Evolutionary conservation across 345 rosid genomes (phyloP).

Genomic region (Microcos paniculata): DNA sequence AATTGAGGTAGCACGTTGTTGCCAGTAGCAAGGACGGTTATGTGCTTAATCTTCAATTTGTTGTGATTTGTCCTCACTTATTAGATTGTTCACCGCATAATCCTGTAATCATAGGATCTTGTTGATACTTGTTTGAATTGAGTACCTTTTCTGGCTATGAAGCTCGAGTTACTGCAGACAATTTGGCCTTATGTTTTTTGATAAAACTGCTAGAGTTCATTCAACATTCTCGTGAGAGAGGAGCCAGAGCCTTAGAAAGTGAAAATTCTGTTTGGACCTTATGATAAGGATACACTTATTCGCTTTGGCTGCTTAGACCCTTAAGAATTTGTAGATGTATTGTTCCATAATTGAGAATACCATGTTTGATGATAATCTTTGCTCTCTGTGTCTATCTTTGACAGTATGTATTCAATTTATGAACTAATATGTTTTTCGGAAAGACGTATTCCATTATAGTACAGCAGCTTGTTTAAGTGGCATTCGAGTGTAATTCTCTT

Average conservation of each 20-base stretch:
- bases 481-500: slow-evolving; percentile 19
- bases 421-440: background rate
- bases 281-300: background rate
- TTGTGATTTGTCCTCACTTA: background rate
- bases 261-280: background rate
- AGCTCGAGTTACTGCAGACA: background rate
- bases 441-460: background rate
- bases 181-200: background rate
- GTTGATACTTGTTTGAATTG: background rate
- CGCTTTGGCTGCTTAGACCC: background rate
- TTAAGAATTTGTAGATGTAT: background rate
- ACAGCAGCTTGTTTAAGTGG: background rate
- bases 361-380: background rate
- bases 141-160: background rate
- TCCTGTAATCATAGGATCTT: background rate
- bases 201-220: background rate
- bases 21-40: background rate
- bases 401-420: background rate
- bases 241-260: background rate
- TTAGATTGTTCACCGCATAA: background rate
- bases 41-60: background rate
- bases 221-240: background rate
- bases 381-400: background rate
- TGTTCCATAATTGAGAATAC: background rate
- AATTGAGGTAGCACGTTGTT: background rate